phyloP scores from a whole-genome alignment of 176 grass and related monocot species.

The Miscanthus lutarioriparius region DNA sequence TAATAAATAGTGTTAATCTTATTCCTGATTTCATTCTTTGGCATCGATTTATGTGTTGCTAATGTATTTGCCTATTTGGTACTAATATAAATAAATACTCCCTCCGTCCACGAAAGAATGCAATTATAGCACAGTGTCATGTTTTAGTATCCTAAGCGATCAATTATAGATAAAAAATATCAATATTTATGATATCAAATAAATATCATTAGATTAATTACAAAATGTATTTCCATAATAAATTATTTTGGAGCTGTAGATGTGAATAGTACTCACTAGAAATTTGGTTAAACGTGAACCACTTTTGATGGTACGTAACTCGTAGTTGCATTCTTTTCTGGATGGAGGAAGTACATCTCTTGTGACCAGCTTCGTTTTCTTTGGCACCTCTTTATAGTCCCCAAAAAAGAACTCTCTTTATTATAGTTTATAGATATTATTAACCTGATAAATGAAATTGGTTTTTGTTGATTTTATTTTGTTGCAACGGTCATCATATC shows the following conservation, averaged over 20 bases:
- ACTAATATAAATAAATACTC: neutral
- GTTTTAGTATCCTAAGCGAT: too few species aligned
- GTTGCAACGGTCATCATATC: neutral
- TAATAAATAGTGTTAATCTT: constrained; percentile 1
- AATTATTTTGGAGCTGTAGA: too few species aligned
- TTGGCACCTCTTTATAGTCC: neutral
- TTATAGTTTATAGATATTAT: neutral
- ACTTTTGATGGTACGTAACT: too few species aligned
- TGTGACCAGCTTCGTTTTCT: neutral
- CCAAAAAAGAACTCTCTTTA: neutral
- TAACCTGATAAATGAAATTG: neutral
- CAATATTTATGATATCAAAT: too few species aligned
- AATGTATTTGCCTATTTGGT: neutral
- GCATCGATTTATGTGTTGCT: neutral
- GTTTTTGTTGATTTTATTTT: neutral
- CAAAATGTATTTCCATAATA: too few species aligned
- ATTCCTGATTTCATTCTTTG: neutral
- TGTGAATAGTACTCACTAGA: too few species aligned
- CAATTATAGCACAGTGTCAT: too few species aligned
- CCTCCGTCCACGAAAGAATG: too few species aligned
- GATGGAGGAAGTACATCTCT: neutral
- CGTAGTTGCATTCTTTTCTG: too few species aligned
- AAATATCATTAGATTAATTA: too few species aligned
- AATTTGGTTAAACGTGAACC: too few species aligned
- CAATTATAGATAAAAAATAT: too few species aligned